A percentile compares a stretch with the other conserved stretches of the same genome.
These are phyloP conservation scores for Boletus vinaceobasis DNA, from an alignment of 768 basidiomycete species.

Conservation along the genomic window DNA sequence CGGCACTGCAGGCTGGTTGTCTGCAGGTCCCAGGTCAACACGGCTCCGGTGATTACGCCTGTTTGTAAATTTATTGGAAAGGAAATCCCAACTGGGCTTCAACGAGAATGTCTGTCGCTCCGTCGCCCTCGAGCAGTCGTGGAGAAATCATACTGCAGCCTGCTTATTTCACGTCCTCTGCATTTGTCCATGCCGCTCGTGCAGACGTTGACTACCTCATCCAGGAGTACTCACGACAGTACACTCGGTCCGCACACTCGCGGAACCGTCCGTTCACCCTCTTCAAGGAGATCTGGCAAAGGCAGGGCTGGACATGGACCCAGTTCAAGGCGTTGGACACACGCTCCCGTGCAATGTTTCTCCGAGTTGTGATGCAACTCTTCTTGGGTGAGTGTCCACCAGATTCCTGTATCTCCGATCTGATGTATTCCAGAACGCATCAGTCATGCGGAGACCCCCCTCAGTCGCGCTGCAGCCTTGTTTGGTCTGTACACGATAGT, in stretches of 20 bases:
- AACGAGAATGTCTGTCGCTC: conserved; percentile 36
- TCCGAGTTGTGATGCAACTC: conserved; percentile 55
- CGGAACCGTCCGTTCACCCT: conserved; percentile 52
- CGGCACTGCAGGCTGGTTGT: background rate
- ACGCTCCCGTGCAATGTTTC: conserved; percentile 59
- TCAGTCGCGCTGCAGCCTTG: conserved; percentile 57
- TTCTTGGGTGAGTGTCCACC: conserved; percentile 54
- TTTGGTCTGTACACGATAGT: conserved; percentile 73
- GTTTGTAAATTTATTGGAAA: conserved; percentile 19
- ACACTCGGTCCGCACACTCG: conserved; percentile 29
- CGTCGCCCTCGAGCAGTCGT: conserved; percentile 55
- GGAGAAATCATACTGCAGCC: conserved; percentile 69
- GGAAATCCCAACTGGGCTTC: conserved; percentile 10
- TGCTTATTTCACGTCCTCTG: conserved; percentile 72
- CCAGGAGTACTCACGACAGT: conserved; percentile 49
- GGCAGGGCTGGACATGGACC: conserved; percentile 69
- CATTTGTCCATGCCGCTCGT: conserved; percentile 62
- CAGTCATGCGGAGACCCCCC: conserved; percentile 44
- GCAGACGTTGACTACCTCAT: conserved; percentile 60
- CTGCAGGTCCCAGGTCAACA: background rate
- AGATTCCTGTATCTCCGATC: background rate
- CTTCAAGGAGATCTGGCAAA: conserved; percentile 70
- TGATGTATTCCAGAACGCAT: conserved; percentile 47
- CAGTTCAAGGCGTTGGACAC: conserved; percentile 73
- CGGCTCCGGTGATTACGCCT: background rate